Conservation (phyloP, 176 grass and related monocot species). For the Lolium rigidum region DNA sequence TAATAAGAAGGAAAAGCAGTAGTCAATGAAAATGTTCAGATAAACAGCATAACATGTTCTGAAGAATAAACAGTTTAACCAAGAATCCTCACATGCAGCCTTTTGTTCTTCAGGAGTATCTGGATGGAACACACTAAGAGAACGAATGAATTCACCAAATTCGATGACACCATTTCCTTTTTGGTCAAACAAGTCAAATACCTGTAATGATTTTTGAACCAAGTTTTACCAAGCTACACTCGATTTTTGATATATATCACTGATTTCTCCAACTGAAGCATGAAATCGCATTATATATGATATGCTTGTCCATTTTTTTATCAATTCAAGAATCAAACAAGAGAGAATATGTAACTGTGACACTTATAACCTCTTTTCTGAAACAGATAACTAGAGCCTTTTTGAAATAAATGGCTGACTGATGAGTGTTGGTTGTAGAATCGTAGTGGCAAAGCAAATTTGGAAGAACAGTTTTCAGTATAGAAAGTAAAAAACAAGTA, state of each 20-base stretch:
- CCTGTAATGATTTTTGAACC: constrained; percentile 38
- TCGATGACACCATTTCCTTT: constrained; percentile 70
- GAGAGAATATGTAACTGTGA: background rate
- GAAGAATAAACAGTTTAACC: constrained; percentile 11
- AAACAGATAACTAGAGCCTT: too few species aligned
- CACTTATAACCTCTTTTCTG: background rate
- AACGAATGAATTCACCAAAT: constrained; percentile 71
- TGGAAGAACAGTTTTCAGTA: background rate
- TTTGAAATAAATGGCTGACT: background rate
- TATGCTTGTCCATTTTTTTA: background rate
- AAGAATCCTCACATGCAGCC: background rate
- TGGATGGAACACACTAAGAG: constrained; percentile 65
- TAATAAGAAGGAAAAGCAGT: constrained; percentile 8
- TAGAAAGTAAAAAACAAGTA: background rate
- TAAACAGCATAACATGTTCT: background rate
- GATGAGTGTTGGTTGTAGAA: background rate
- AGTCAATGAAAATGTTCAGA: background rate
- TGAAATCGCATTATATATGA: background rate
- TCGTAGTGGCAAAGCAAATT: background rate
- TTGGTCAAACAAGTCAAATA: constrained; percentile 82
- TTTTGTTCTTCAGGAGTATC: too few species aligned
- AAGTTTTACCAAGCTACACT: background rate
- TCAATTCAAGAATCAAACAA: background rate
- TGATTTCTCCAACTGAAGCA: constrained; percentile 22
- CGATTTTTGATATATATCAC: background rate